Conservation (phyloP, 306 rosid species). For the Cercis canadensis region DNA sequence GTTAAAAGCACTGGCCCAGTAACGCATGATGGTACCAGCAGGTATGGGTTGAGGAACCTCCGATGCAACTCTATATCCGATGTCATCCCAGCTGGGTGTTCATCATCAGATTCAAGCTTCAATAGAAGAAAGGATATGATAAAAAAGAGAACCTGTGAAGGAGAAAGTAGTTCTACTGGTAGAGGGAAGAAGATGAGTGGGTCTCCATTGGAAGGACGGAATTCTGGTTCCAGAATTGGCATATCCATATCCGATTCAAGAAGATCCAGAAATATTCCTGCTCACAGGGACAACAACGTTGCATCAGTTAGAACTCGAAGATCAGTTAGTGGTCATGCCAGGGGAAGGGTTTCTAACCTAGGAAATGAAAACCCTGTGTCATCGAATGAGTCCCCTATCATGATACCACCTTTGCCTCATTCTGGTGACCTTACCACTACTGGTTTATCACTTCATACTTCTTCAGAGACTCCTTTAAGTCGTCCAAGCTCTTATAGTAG, state of each 20-base stretch:
- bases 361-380: conserved; percentile 54
- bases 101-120: conserved; percentile 58
- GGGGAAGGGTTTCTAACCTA: conserved; percentile 67
- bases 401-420: conserved; percentile 53
- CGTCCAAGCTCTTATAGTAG: conserved; percentile 55
- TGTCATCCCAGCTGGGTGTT: conserved; percentile 62
- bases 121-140: conserved; percentile 61
- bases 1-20: conserved; percentile 51
- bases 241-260: conserved; percentile 78
- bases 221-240: conserved; percentile 57
- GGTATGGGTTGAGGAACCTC: conserved; percentile 84
- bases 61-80: conserved; percentile 82
- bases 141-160: conserved; percentile 72
- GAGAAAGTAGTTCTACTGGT: conserved; percentile 79
- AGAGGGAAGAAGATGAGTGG: conserved; percentile 82
- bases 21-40: conserved; percentile 59
- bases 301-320: conserved; percentile 70
- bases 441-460: conserved; percentile 48
- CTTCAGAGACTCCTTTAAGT: conserved; percentile 53
- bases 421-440: conserved; percentile 54
- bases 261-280: conserved; percentile 58
- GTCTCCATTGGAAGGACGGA: conserved; percentile 56
- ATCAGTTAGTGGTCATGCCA: conserved; percentile 48
- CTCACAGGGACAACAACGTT: conserved; percentile 56
- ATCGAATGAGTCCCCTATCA: conserved; percentile 46